Base-by-base conservation (phyloP, 176 grass and related monocot species). In the Sorghum bicolor region DNA sequence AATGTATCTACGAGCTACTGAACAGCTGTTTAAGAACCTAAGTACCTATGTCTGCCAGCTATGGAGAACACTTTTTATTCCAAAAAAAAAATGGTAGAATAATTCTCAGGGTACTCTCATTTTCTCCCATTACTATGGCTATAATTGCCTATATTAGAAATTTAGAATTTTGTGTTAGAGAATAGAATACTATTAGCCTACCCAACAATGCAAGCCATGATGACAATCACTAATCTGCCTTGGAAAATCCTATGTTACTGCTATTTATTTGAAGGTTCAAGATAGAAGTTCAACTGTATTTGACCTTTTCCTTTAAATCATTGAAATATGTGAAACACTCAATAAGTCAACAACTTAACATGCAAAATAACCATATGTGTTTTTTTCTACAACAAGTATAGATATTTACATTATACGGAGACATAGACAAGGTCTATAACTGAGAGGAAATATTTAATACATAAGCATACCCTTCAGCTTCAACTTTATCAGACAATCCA, bases 381-480 rank as follows among this genome's bases (percentile, higher is more conserved):
- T 77, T 25, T 39, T 25, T 72, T 61, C 32, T 80, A 39, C 6
- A 65, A 74, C 11, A 78, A 47, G 24, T 76, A 47, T 44, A 50
- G n/a, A 82, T 30, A 47, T 29, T 41, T 41, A 43, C 25, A 70
- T 22, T 80, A 75, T 8, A 77, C 6, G 8, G 76, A 80, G 71
- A 67, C 33, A 70, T 68, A 47, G 5, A 29, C 25, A 58, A 57
- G 44, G 47, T 63, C 43, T 60, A 88, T 78, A 87, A 84, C 16
- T 80, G 78, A 53, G 80, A 76, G 79, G 45, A 76, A 22, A 86
- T 72, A 85, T 53, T 82, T 64, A 82, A 87, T 74, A 11, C n/a
- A 89, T 80, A 81, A 58, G 44, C 89, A 79, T 96, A 99, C 97
- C 89, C 89, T 86, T 99, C 97, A 94, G 88, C 70, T 87, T 99